These are phyloP conservation scores for Phytophthora tubulina DNA, from an alignment of 352 stramenopile genomes.

Conservation along the genomic window DNA sequence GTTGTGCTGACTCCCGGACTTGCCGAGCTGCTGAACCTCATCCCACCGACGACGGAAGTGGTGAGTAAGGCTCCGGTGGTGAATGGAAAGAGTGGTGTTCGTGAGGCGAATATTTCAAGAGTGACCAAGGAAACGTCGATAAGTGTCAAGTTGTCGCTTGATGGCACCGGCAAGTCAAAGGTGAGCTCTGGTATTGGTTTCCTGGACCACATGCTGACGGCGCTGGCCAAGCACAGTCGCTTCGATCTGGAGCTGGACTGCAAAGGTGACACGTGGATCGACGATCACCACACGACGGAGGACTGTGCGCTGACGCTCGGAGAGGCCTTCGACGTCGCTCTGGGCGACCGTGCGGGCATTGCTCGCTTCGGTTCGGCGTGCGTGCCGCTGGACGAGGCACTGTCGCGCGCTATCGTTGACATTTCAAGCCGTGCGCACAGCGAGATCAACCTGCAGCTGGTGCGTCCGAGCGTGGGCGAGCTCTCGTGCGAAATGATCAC, in stretches of 20 bases:
- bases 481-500: conserved; percentile 96
- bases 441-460: conserved; percentile 89
- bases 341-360: conserved; percentile 92
- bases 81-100: conserved; percentile 23
- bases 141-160: conserved; percentile 85
- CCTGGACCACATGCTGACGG: conserved; percentile 93
- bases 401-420: conserved; percentile 94
- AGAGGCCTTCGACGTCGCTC: conserved; percentile 91
- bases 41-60: conserved; percentile 41
- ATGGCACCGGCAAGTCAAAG: conserved; percentile 89
- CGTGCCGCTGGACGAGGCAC: conserved; percentile 92
- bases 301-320: conserved; percentile 95
- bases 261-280: conserved; percentile 95
- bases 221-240: conserved; percentile 90
- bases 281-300: conserved; percentile 97
- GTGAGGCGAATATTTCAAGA: conserved; percentile 65
- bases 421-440: conserved; percentile 95
- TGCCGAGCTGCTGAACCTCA: conserved; percentile 83
- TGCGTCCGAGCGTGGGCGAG: conserved; percentile 85
- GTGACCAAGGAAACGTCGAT: conserved; percentile 97
- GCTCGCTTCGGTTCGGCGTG: conserved; percentile 89
- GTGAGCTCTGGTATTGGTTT: conserved; percentile 93
- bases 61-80: background rate
- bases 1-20: conserved; percentile 80
- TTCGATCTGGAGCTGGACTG: conserved; percentile 92